Base-by-base conservation (phyloP, 2,329 filamentous ascomycete genomes). In the Diplocarpon rosae region DNA sequence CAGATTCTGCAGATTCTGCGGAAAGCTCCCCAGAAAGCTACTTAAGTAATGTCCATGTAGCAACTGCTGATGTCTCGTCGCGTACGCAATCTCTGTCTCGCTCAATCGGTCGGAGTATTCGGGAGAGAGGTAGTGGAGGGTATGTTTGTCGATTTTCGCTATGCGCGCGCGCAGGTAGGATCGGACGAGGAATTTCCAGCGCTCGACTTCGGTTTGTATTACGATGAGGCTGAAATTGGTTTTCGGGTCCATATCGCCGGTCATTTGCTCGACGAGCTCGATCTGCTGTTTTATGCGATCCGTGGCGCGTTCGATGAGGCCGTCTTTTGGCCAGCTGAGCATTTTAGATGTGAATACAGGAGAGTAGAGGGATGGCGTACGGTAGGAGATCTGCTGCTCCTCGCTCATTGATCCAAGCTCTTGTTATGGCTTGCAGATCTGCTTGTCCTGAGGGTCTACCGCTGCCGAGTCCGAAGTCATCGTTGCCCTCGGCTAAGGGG, bases 161-260 rank as follows among this genome's bases (percentile, higher is more conserved):
- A 96, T 80, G n/a, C 92, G 75, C 9, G 85, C 80, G 42, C 93
- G 75, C 45, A 98, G 66, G 53, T 41, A 90, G 83, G 52, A 84
- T 83, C 92, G 75, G 14, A 96, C 76, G 16, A 98, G 72, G 60
- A 88, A 98, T 67, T 95, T 95, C 66, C 85, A 93, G 37, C 92
- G 75, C 63, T 95, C 89, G 43, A 98, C 76, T 67, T 98, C 92
- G 6, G 93, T 96, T 69, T 98, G 92, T 43, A 95, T 80, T 50
- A 98, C 83, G 39, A 95, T 95, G 59, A 96, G 80, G 49, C 80
- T 79, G 63, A 98, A 95, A 63, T 95, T 96, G 52, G 85, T 82
- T 64, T 85, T 88, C 37, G 89, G 84, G 59, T 94, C 88, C 78
- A 89, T 83, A 59, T 85, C 80, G 50, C 83, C 84, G 11, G 84